phyloP scores from a whole-genome alignment of 1,284 basidiomycete species.

The Ceratobasidium sp. region DNA sequence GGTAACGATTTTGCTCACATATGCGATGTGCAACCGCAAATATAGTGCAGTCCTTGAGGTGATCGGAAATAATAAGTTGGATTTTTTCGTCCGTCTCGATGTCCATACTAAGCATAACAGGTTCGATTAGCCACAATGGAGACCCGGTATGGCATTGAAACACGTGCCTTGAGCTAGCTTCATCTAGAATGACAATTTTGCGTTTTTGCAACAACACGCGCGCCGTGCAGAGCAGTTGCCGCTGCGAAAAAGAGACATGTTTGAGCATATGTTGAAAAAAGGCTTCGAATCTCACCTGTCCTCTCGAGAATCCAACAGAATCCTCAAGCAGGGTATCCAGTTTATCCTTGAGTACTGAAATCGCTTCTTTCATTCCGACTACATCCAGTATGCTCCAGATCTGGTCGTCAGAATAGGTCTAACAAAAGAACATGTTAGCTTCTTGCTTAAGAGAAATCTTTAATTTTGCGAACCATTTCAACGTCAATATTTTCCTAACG shows the following conservation, averaged over 20 bases:
- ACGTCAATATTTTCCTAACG: conserved; percentile 15
- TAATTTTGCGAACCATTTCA: conserved; percentile 8
- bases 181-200: conserved; percentile 56
- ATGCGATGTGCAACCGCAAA: conserved; percentile 38
- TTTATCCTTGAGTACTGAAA: not conserved
- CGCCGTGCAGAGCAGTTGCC: conserved; percentile 57
- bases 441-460: too few relatives aligned
- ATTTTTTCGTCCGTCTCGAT: conserved; percentile 34
- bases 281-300: conserved; percentile 43
- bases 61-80: not conserved
- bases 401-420: not conserved
- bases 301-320: conserved; percentile 49
- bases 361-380: conserved; percentile 13
- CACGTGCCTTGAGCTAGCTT: conserved; percentile 48
- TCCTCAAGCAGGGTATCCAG: conserved; percentile 15
- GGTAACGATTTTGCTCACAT: not conserved
- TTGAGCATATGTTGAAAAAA: conserved; percentile 47
- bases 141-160: not conserved
- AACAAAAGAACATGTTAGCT: not conserved
- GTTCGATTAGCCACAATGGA: not conserved
- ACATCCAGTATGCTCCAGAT: conserved; percentile 2
- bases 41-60: conserved; percentile 25
- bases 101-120: conserved; percentile 28
- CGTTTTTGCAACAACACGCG: conserved; percentile 55
- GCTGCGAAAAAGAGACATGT: conserved; percentile 50